phyloP scores from a whole-genome alignment of 495 filamentous ascomycete species.

The Viridothelium virens region DNA sequence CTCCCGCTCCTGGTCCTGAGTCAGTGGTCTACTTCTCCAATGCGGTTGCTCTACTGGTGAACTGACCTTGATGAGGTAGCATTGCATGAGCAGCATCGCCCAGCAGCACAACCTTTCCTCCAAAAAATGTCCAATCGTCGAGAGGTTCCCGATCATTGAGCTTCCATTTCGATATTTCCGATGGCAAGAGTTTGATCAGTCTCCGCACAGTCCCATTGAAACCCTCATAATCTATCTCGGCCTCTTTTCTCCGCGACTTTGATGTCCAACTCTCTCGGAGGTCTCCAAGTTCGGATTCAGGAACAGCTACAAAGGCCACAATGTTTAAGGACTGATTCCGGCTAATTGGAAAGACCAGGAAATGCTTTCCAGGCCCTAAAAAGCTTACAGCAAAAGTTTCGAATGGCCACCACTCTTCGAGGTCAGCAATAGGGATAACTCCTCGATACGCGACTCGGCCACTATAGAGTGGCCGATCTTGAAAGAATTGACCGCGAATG shows the following conservation, averaged over 20 bases:
- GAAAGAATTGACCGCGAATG: conserved; percentile 12
- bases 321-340: conserved; percentile 38
- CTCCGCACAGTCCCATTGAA: conserved; percentile 17
- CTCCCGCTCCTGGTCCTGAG: conserved; percentile 17
- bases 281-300: conserved; percentile 22
- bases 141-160: conserved; percentile 4
- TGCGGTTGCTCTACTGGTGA: not conserved
- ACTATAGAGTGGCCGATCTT: conserved; percentile 11
- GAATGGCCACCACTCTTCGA: conserved; percentile 35
- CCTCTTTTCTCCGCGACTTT: conserved; percentile 10
- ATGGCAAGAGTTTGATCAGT: conserved; percentile 16
- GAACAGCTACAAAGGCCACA: conserved; percentile 19
- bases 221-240: conserved; percentile 13
- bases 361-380: conserved; percentile 38
- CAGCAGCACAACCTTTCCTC: conserved; percentile 18
- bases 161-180: conserved; percentile 10
- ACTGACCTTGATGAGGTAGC: conserved; percentile 20
- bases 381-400: conserved; percentile 29
- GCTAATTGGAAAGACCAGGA: conserved; percentile 45
- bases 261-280: conserved; percentile 34
- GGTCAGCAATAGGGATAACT: conserved; percentile 14
- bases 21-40: not conserved
- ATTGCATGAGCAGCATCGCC: conserved; percentile 24
- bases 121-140: conserved; percentile 4
- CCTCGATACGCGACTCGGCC: conserved; percentile 16